A percentile compares a stretch with the other conserved stretches of the same genome.
Evolutionary conservation across 78 protist genomes (phyloP).

Genomic region (Dictyostelium purpureum): DNA sequence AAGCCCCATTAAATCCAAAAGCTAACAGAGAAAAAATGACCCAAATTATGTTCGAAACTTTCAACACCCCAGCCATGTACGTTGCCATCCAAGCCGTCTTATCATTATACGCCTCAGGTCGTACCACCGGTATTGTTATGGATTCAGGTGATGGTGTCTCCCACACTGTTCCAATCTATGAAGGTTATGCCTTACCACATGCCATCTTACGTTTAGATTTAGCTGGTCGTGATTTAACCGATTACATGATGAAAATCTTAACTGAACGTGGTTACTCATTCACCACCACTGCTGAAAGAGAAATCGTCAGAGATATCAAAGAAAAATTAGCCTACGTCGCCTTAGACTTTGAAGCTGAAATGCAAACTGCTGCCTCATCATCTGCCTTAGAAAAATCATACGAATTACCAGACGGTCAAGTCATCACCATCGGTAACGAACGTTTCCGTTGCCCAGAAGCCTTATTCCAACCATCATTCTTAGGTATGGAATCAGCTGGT

Average conservation of each 20-base stretch:
- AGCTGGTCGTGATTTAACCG: constrained; percentile 91
- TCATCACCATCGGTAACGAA: constrained; percentile 85
- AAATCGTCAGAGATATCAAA: constrained; percentile 86
- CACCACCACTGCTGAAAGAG: constrained; percentile 10
- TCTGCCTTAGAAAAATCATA: constrained; percentile 25
- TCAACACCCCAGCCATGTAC: constrained; percentile 80
- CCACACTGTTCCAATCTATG: constrained; percentile 90
- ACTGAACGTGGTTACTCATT: constrained; percentile 84
- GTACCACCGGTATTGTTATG: constrained; percentile 89
- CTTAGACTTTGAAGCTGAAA: constrained; percentile 55
- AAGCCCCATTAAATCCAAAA: constrained; percentile 87
- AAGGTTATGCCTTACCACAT: constrained; percentile 87
- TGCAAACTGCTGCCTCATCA: not conserved
- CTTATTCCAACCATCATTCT: constrained; percentile 90
- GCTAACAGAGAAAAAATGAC: constrained; percentile 92
- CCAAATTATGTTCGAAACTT: constrained; percentile 90
- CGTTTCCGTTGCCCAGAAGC: constrained; percentile 88
- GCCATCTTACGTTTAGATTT: constrained; percentile 78
- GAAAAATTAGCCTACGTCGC: constrained; percentile 78
- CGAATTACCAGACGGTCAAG: constrained; percentile 84
- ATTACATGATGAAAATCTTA: constrained; percentile 86
- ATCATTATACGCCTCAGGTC: constrained; percentile 92
- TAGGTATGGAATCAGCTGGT: constrained; percentile 90
- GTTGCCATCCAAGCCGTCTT: constrained; percentile 77
- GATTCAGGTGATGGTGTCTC: constrained; percentile 92